Percentiles rank a stretch among this genome's conserved stretches.
Conservation (phyloP, 306 rosid genomes). For the Prunus dulcis region DNA sequence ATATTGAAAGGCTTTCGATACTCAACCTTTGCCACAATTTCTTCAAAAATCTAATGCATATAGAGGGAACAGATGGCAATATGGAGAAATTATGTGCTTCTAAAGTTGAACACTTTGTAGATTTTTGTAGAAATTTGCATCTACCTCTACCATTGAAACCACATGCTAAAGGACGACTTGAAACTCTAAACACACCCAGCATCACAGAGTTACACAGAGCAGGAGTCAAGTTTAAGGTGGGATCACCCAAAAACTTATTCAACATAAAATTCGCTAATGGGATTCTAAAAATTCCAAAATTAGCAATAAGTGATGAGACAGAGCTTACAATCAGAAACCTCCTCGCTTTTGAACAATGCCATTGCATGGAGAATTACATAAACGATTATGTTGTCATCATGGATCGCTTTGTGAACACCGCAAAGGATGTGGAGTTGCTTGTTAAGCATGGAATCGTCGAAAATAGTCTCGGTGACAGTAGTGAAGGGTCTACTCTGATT, state of each 20-base stretch:
- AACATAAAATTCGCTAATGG: slow-evolving; percentile 21
- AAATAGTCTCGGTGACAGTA: neutral
- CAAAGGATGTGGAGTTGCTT: slow-evolving; percentile 19
- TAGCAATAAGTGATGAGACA: neutral
- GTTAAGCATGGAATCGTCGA: slow-evolving; percentile 19
- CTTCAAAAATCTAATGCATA: slow-evolving; percentile 3
- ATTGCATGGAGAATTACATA: neutral
- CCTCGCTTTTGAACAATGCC: slow-evolving; percentile 32
- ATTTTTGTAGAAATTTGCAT: slow-evolving; percentile 27
- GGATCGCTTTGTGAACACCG: slow-evolving; percentile 6
- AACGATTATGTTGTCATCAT: slow-evolving; percentile 22
- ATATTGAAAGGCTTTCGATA: neutral
- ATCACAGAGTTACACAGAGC: slow-evolving; percentile 20
- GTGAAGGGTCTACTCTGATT: neutral
- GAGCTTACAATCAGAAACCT: slow-evolving; percentile 11
- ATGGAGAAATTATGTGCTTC: neutral
- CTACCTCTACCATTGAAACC: slow-evolving; percentile 9
- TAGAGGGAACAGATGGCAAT: neutral
- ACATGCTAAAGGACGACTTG: neutral
- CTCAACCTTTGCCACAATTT: slow-evolving; percentile 13
- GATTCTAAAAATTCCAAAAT: slow-evolving; percentile 29
- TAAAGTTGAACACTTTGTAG: slow-evolving; percentile 27
- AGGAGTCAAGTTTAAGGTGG: slow-evolving; percentile 23
- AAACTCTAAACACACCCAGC: slow-evolving; percentile 16
- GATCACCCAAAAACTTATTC: slow-evolving; percentile 17